Percentiles rank a stretch among this genome's conserved stretches.
Conservation (phyloP, 2,329 filamentous ascomycete species). For the Paecilomyces sp. region DNA sequence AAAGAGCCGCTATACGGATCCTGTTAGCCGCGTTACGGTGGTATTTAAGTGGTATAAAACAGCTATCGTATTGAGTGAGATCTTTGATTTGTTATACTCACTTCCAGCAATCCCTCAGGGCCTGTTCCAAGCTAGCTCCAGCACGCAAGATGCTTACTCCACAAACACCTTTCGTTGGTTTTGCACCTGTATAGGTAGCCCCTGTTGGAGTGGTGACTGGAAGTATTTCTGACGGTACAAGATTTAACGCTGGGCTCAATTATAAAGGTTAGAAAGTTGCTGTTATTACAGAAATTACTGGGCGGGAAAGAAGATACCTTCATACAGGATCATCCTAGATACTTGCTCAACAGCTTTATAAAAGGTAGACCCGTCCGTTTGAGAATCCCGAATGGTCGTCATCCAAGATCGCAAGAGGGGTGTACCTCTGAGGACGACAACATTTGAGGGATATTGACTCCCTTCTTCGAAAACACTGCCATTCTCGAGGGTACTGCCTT, state of each 20-base stretch:
- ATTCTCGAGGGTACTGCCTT: background rate
- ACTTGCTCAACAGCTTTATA: background rate
- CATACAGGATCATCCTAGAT: background rate
- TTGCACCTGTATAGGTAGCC: slow-evolving; percentile 8
- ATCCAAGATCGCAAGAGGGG: background rate
- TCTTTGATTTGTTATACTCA: slow-evolving; percentile 4
- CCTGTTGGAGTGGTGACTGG: slow-evolving; percentile 9
- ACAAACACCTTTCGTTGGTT: slow-evolving; percentile 13
- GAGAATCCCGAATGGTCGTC: background rate
- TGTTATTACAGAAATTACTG: background rate
- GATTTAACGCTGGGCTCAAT: slow-evolving; percentile 8
- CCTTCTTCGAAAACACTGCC: background rate
- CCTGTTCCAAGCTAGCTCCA: slow-evolving; percentile 24
- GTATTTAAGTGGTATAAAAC: background rate
- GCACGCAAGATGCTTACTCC: slow-evolving; percentile 27
- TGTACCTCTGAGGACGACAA: background rate
- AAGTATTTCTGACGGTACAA: slow-evolving; percentile 8
- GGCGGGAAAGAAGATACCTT: background rate
- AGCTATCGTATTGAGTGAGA: background rate
- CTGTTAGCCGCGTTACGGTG: background rate
- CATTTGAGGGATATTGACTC: background rate
- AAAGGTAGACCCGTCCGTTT: background rate
- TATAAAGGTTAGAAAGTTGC: background rate
- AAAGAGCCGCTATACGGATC: slow-evolving; percentile 14
- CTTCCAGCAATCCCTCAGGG: slow-evolving; percentile 19